Conservation (phyloP, 371 early-diverging fungal species). For the Lichtheimia ramosa region DNA sequence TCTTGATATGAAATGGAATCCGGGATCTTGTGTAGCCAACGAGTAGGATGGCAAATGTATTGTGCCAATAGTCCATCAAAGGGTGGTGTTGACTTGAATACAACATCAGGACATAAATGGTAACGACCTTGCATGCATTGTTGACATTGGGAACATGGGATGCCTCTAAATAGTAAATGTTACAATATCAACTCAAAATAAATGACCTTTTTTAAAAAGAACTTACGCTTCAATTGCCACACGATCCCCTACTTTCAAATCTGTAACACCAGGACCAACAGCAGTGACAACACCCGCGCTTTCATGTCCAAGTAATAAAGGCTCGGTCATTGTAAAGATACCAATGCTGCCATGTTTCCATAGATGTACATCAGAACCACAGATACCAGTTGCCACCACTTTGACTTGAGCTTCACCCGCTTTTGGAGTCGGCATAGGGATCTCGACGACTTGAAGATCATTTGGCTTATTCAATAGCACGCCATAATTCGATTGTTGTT, state of each 20-base stretch:
- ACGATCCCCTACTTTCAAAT: conserved; percentile 25
- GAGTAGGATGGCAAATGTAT: conserved; percentile 45
- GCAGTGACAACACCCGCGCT: conserved; percentile 44
- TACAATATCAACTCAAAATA: not conserved
- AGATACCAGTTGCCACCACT: conserved; percentile 48
- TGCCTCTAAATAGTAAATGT: conserved; percentile 33
- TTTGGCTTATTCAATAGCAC: conserved; percentile 38
- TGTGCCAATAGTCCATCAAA: conserved; percentile 40
- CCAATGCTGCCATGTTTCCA: conserved; percentile 50
- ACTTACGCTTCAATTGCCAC: conserved; percentile 43
- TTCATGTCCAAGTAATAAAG: conserved; percentile 48
- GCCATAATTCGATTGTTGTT: conserved; percentile 25
- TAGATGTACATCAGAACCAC: conserved; percentile 45
- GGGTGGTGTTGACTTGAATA: conserved; percentile 51
- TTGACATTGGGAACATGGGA: conserved; percentile 44
- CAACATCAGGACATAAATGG: conserved; percentile 45
- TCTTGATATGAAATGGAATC: conserved; percentile 34
- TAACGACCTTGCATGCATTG: conserved; percentile 48
- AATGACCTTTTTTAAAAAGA: conserved; percentile 8
- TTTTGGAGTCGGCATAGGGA: conserved; percentile 35
- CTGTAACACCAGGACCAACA: conserved; percentile 33
- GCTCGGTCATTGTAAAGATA: conserved; percentile 37
- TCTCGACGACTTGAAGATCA: conserved; percentile 39
- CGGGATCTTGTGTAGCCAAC: conserved; percentile 47
- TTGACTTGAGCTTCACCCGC: conserved; percentile 38